Evolutionary conservation across 2,329 filamentous ascomycete genomes (phyloP), one percentile per base, ranked within the genome.

Genomic region (Neonectria punicea): DNA sequence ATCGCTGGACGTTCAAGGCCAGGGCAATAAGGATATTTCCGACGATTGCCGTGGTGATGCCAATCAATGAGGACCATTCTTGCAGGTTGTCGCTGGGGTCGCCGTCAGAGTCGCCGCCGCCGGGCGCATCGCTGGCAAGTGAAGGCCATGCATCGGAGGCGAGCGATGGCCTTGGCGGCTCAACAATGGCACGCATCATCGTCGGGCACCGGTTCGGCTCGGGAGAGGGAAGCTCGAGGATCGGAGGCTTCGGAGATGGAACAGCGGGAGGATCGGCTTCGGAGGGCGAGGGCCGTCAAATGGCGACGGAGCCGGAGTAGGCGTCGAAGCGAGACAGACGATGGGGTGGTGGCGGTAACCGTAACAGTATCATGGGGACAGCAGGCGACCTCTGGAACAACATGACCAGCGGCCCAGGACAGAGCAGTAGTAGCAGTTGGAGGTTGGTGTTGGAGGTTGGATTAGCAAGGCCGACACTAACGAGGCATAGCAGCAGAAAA

Each of bases 21-120:
- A 99, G 90, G 1, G 95, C 97, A 70, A 99, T 98, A 58, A 99
- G 86, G 36, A 98, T 84, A 75, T 99, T 99, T 61, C 96, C 96
- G 56, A 92, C 87, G 74, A 99, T 97, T 55, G 96, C 94, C 3
- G 94, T 97, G 58, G 95, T 81, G 75, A 99, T 98, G 73, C 96
- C 96, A 76, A 99, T 98, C 58, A 98, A 84, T 28, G 94, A 97
- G 51, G 94, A 97, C 94, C 95, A 98, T 78, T 90, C 84, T 69
- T 87, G 85, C 25, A 90, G 78, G 9, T 85, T 82, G 58, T 86
- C 82, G 51, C 82, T 83, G 34, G 80, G 77, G 39, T 81, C 76
- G 58, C 73, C 75, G 36, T 73, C 66, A n/a, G 28, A 34, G 22
- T 67, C 55, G 14, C 61, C 66, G 20, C 62, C 66, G 62, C 70